Conservation (phyloP, 2,329 filamentous ascomycete genomes). For the Ophiostoma montium region DNA sequence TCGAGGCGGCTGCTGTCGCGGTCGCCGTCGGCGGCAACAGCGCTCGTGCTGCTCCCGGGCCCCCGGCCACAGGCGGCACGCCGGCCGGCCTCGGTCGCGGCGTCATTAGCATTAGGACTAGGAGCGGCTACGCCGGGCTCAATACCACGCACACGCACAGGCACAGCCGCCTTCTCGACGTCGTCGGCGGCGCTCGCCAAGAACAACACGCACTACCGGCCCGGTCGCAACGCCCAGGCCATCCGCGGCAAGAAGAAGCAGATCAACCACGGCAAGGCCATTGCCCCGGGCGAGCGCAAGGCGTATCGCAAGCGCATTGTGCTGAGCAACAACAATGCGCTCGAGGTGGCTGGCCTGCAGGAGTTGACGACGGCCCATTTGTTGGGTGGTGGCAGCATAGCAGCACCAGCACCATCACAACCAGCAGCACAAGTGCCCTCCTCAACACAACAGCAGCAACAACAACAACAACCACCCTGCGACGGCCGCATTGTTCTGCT, state of each 20-base stretch:
- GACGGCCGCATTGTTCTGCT: conserved; percentile 56
- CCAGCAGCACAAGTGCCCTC: not conserved
- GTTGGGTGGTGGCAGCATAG: not conserved
- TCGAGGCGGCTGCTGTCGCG: conserved; percentile 9
- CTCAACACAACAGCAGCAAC: not conserved
- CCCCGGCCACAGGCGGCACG: conserved; percentile 1
- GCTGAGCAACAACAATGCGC: conserved; percentile 85
- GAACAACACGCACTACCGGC: conserved; percentile 14
- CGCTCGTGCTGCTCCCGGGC: conserved; percentile 3
- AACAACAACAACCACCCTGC: conserved; percentile 29
- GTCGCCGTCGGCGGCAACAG: conserved; percentile 5
- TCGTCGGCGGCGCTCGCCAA: conserved; percentile 2
- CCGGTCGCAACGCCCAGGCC: conserved; percentile 22
- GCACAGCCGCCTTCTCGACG: conserved; percentile 23
- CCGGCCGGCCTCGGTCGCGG: not conserved
- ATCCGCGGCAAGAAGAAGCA: conserved; percentile 15
- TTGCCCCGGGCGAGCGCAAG: conserved; percentile 68
- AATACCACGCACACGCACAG: not conserved
- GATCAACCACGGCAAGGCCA: conserved; percentile 36
- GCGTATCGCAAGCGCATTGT: conserved; percentile 78
- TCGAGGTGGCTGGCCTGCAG: conserved; percentile 56
- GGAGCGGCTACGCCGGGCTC: not conserved
- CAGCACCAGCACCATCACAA: too few relatives aligned
- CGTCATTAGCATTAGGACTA: not conserved
- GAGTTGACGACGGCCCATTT: conserved; percentile 39